phyloP scores from a whole-genome alignment of 2,329 filamentous ascomycete genomes.

The Byssothecium circinans region DNA sequence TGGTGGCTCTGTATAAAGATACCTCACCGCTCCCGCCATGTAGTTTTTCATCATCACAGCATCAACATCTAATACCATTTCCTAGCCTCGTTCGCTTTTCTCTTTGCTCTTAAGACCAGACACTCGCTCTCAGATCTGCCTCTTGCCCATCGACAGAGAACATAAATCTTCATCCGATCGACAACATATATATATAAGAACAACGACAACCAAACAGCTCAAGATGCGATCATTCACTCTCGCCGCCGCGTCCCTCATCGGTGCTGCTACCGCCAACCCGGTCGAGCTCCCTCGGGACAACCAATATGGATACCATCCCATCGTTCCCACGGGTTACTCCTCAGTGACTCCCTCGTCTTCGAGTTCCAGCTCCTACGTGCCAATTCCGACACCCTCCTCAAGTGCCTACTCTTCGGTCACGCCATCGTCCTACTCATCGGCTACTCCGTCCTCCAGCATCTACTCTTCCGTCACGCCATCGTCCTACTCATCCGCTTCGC shows the following conservation, averaged over 20 bases:
- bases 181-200: slow-evolving; percentile 5
- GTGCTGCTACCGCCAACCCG: slow-evolving; percentile 34
- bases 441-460: not conserved
- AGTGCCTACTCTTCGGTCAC: slow-evolving; percentile 2
- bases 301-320: slow-evolving; percentile 16
- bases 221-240: slow-evolving; percentile 39
- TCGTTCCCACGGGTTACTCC: slow-evolving; percentile 8
- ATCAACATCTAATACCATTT: slow-evolving; percentile 26
- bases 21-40: slow-evolving; percentile 11
- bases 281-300: slow-evolving; percentile 18
- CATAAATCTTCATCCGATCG: slow-evolving; percentile 28
- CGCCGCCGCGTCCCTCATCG: slow-evolving; percentile 33
- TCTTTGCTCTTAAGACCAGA: slow-evolving; percentile 24
- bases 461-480: slow-evolving; percentile 5
- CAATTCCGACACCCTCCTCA: not conserved
- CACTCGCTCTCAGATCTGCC: slow-evolving; percentile 30
- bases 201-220: slow-evolving; percentile 12
- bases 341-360: slow-evolving; percentile 9
- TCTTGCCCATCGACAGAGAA: slow-evolving; percentile 18
- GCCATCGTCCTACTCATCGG: slow-evolving; percentile 7
- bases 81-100: slow-evolving; percentile 35
- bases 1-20: slow-evolving; percentile 31
- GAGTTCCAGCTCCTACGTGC: slow-evolving; percentile 1
- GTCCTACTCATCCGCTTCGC: not conserved
- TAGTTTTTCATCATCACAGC: slow-evolving; percentile 23